Evolutionary conservation across 371 early-diverging fungal genomes (phyloP).

Genomic region (Dinochytrium kinnereticum): DNA sequence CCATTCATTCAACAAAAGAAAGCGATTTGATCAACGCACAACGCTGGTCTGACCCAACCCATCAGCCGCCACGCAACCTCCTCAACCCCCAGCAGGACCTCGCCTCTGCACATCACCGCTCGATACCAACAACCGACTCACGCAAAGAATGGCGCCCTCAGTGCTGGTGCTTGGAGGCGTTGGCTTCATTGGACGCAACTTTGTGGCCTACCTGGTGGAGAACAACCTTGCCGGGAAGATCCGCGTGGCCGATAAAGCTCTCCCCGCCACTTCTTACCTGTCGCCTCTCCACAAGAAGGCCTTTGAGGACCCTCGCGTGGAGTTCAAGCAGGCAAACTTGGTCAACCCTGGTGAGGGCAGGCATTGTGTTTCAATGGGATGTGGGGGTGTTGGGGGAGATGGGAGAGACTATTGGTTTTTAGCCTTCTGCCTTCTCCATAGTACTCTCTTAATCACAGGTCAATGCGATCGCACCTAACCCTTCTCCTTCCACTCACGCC

Average conservation of each 20-base stretch:
- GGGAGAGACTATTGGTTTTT: neutral
- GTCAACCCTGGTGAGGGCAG: constrained; percentile 67
- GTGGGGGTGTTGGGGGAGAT: neutral
- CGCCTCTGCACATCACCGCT: too few relatives aligned
- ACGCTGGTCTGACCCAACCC: too few relatives aligned
- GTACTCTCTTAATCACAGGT: too few relatives aligned
- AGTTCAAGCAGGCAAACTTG: constrained; percentile 85
- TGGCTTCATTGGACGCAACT: constrained; percentile 85
- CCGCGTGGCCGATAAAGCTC: constrained; percentile 88
- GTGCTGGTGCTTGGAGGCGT: constrained; percentile 65
- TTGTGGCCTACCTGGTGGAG: constrained; percentile 73
- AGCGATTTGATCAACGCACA: too few relatives aligned
- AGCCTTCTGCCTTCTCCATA: too few relatives aligned
- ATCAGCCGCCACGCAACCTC: too few relatives aligned
- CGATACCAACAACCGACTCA: neutral
- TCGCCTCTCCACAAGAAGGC: constrained; percentile 66
- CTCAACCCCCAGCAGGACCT: too few relatives aligned
- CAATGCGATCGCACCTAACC: too few relatives aligned
- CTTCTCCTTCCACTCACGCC: too few relatives aligned
- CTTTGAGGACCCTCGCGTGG: constrained; percentile 70
- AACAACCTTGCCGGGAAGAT: constrained; percentile 69
- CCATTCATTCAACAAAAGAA: too few relatives aligned
- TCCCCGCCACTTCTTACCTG: constrained; percentile 87
- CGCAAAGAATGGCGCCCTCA: neutral
- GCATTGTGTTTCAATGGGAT: neutral